Evolutionary conservation across 2,329 filamentous ascomycete species (phyloP).

Genomic region (Sphaerulina vaccinii): DNA sequence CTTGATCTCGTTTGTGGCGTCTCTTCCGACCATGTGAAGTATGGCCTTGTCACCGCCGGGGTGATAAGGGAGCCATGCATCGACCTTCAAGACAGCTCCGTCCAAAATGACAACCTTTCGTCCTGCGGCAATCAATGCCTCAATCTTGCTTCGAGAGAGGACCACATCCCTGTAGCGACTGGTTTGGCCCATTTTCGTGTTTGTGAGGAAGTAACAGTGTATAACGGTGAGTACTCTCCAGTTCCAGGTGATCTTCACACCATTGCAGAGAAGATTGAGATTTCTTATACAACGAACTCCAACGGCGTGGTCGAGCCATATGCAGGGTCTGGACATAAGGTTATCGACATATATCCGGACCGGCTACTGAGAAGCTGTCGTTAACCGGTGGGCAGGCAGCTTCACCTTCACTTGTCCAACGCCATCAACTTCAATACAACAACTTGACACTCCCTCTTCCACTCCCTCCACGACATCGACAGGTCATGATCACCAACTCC

Average conservation of each 20-base stretch:
- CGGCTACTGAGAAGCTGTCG: background rate
- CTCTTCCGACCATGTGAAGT: conserved; percentile 72
- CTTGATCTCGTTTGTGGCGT: conserved; percentile 86
- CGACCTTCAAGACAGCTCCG: conserved; percentile 77
- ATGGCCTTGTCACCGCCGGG: conserved; percentile 91
- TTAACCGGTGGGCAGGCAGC: background rate
- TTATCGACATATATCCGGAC: background rate
- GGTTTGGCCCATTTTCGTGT: conserved; percentile 20
- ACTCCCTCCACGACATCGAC: background rate
- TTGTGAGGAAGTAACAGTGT: no score
- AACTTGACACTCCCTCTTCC: no score
- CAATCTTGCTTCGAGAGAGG: conserved; percentile 51
- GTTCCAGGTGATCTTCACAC: no score
- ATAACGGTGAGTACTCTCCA: no score
- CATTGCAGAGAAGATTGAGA: background rate
- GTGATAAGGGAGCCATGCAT: conserved; percentile 85
- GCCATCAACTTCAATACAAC: no score
- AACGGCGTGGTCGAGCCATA: background rate
- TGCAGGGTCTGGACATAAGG: background rate
- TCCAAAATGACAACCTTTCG: conserved; percentile 78
- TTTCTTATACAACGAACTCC: background rate
- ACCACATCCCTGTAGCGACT: conserved; percentile 27
- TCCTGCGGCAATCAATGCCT: conserved; percentile 80
- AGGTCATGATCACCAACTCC: conserved; percentile 10
- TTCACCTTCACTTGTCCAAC: background rate